Base-by-base conservation (phyloP, 2,329 filamentous ascomycete genomes). In the Blastomyces gilchristii region DNA sequence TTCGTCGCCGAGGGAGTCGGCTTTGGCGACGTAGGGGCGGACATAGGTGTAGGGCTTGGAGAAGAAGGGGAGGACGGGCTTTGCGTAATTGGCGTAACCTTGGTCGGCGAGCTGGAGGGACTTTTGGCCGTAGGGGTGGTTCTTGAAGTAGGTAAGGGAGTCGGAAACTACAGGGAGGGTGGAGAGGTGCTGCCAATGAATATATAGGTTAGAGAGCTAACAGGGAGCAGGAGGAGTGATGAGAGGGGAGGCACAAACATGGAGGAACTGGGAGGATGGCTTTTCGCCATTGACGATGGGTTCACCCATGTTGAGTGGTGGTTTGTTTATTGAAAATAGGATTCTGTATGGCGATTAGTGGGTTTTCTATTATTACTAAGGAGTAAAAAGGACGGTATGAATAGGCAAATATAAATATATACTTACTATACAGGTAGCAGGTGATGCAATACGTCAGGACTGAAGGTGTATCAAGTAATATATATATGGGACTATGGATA, bases 141-240 rank as follows among this genome's bases (percentile, higher is more conserved):
- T 80, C 78, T 91, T 90, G 83, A 95, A 87, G 72, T 85, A 86
- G 66, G 84, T 80, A 76, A 96, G 85, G 71, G 86, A 80, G 76
- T 96, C 91, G 72, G 85, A 85, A 72, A 97, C 83, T 67, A 95
- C 77, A 45, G 92, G 92, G 78, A 95, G 96, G 68, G 87, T 87
- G 69, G 86, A 82, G 66, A 97, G 82, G 74, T 97, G 92, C 90
- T 95, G 69, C 43, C 3, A 1, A 37, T 45, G 56, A 34, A 31
- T 5, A 22, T 31, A 3, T 47, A 25, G 22, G 41, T 47, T 49
- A 59, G 39, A 18, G 9, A 31, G 18, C n/a, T 22, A 22, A 22
- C n/a, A 22, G n/a, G 49, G 11, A 11, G 25, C 16, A 14, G 28
- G 28, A 34, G 50, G 28, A 11, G 25, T 6, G 11, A 2, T 3